Base-by-base conservation (phyloP, 305 asterid genomes). In the Solanum hybrid region DNA sequence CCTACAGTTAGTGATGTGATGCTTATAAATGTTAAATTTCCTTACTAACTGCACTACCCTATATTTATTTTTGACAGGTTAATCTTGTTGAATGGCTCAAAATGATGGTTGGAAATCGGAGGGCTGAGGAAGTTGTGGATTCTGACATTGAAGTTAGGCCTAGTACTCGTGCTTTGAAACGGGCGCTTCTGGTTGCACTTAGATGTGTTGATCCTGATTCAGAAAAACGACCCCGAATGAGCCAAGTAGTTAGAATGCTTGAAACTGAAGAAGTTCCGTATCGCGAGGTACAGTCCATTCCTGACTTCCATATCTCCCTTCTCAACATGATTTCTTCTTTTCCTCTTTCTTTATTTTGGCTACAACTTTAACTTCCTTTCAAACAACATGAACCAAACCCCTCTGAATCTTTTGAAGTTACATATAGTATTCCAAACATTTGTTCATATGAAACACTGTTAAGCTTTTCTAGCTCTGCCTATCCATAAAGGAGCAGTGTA, bases 51-150 rank as follows among this genome's bases (percentile, higher is more conserved):
- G 29, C 88, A 45, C 37, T 90, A 38, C 75, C 83, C 27, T 73
- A 45, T 27, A 82, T 29, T 39, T 68, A 45, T 57, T 10, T 73
- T 84, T 92, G 92, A 75, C 94, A 96, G 99, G 98, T 96, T 81
- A 95, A 97, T 95, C 99, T 97, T 83, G 99, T 97, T 41, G 98
- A 96, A 94, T 97, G 99, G 99, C 96, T 97, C 85, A 97, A 96
- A 91, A 92, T 94, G 96, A 97, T 97, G 99, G 99, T 97, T 10
- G 99, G 98, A 78, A 93, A 92, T 89, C 91, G 98, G 91, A 94
- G 96, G 92, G 97, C 99, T 0, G 99, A 97, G 93, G 99, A 97
- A 94, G 99, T 96, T 61, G 98, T 95, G 92, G 99, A 97, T 93
- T 95, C 97, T 87, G 92, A 90, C 92, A 94, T 97, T 84, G 99